phyloP scores from a whole-genome alignment of 2,329 filamentous ascomycete genomes.

The Paecilomyces niveus region DNA sequence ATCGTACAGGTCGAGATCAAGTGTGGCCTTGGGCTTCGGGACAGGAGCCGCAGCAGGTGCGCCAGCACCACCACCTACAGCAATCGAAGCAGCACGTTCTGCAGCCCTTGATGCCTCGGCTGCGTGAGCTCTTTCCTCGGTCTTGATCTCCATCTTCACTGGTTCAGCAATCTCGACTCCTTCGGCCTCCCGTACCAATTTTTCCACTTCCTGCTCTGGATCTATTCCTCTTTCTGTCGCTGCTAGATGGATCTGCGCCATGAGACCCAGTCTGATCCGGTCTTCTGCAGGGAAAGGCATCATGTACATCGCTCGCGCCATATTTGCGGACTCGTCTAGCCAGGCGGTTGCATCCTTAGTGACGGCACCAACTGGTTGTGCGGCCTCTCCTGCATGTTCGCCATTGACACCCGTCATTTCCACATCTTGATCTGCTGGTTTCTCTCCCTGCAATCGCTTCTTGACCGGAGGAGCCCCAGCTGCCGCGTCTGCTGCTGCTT shows the following conservation, averaged over 20 bases:
- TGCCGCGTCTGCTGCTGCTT: constrained; percentile 37
- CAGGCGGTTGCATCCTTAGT: constrained; percentile 35
- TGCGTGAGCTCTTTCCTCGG: constrained; percentile 26
- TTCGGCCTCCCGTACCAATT: constrained; percentile 48
- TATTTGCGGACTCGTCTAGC: constrained; percentile 35
- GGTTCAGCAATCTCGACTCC: constrained; percentile 43
- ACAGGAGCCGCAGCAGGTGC: constrained; percentile 11
- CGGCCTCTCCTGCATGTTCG: constrained; percentile 11
- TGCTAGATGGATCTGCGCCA: constrained; percentile 37
- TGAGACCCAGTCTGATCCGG: constrained; percentile 37
- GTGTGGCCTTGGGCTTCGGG: constrained; percentile 29
- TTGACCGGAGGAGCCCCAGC: constrained; percentile 14
- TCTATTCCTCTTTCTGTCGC: constrained; percentile 52
- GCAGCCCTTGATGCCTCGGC: constrained; percentile 28
- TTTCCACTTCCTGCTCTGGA: constrained; percentile 43
- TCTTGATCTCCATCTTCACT: constrained; percentile 22
- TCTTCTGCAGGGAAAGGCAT: constrained; percentile 40
- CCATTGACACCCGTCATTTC: constrained; percentile 28
- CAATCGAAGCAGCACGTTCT: constrained; percentile 20
- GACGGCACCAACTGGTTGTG: constrained; percentile 28
- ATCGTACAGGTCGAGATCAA: constrained; percentile 40
- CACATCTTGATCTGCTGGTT: constrained; percentile 18
- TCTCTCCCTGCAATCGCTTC: constrained; percentile 11
- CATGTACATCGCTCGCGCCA: constrained; percentile 33
- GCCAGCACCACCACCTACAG: constrained; percentile 7